Base-by-base conservation (phyloP, 805 yeast species). In the Ascoidea asiatica region DNA sequence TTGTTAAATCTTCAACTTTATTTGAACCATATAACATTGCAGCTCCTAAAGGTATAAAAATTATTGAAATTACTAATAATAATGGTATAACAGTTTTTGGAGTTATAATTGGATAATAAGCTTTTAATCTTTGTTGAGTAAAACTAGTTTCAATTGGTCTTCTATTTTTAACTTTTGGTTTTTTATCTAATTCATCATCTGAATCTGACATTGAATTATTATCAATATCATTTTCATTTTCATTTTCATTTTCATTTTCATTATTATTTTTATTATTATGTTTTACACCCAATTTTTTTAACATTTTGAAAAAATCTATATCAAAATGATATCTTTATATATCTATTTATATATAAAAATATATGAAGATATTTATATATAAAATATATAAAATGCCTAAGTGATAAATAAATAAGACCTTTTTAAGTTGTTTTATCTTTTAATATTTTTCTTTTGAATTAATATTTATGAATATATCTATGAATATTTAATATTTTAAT, bases 21-120 rank as follows among this genome's bases (percentile, higher is more conserved):
- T 76, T 72, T n/a, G 87, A 74, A n/a, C 94, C 81, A 51, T 73
- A 74, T 22, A 88, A 61, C 46, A 92, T 72, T 15, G 86, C 94
- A 23, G 89, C 81, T 4, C 98, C 98, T 42, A 92, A 72, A 1
- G 97, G 96, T 1, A 92, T 85, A 63, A 89, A 88, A 4, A 92
- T 70, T 19, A 86, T 66, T 1, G 94, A 86, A 39, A 85, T 64
- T 20, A 82, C 51, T 41, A 88, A 70, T 45, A 92, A 69, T 43
- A 90, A 67, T 2, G 97, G 97, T 40, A 92, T 72, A 40, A 90
- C 97, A 17, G 94, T 80, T 52, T 79, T 79, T 15, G 97, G 97
- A 1, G 96, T 84, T 45, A 92, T 72, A 44, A 92, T 86, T 1
- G 97, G 98, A 20, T 76, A 80, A 78, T 80, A 76, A 38, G 80